Evolutionary conservation across 23 red algal genomes (phyloP), one percentile per base, ranked within the genome.

Genomic region (Rhodosorus marinus): DNA sequence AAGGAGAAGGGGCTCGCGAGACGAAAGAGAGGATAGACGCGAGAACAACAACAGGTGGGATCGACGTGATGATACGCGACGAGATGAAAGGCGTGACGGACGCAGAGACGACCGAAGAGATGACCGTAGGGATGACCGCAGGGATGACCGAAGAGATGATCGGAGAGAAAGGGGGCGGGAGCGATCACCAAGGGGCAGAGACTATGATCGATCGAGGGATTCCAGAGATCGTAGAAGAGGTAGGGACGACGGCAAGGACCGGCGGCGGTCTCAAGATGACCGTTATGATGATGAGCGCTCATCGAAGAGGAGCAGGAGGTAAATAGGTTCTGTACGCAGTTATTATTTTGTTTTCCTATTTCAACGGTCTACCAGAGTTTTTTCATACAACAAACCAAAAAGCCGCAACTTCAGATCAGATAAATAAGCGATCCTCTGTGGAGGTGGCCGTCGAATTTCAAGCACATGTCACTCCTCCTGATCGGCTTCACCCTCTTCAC

Each of bases 81-180:
- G 70, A 24, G 45, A 64, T 23, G 14, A 17, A 8, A 17, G 51
- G 11, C 51, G 27, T 54, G 51, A 33, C 14, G 27, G 35, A 29
- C 14, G 27, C 14, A n/a, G 27, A 54, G 27, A 29, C 11, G 59
- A 46, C 32, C n/a, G 59, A 42, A 15, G 8, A 22, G 59, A 64
- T 30, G 57, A 62, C 29, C 54, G 70, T 15, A 57, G 66, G 26
- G 57, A 49, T 36, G 70, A 76, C 31, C 56, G 57, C 6, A 45
- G 57, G 31, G 56, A 76, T 28, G 70, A 76, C 26, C 56, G 70
- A 20, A 76, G 70, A 22, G 29, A 59, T 31, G 58, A 51, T 47
- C 31, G 26, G 47, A 46, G 46, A 46, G 66, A 71, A 0, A 52
- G 63, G 8, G 70, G 70, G 20, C 38, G 62, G 26, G 50, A 56